These are phyloP conservation scores for Chalaropsis ovoidea DNA, from an alignment of 2,329 filamentous ascomycete genomes.

Conservation along the genomic window DNA sequence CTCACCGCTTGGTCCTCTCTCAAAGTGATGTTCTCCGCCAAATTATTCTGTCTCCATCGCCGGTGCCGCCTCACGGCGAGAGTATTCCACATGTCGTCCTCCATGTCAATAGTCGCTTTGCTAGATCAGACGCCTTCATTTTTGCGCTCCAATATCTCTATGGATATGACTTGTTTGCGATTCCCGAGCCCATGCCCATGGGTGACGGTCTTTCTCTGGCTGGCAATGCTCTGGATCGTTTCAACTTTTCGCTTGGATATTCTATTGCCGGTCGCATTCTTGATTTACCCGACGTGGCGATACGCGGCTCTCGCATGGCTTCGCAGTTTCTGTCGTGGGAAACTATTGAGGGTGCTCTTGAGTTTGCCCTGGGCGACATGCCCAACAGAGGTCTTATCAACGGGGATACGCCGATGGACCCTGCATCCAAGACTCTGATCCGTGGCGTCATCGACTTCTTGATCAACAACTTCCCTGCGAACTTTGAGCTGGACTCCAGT, in stretches of 20 bases:
- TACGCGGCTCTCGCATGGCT: conserved; percentile 51
- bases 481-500: conserved; percentile 49
- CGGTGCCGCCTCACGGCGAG: conserved; percentile 28
- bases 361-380: conserved; percentile 42
- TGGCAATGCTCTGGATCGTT: conserved; percentile 36
- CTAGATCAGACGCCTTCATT: conserved; percentile 48
- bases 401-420: conserved; percentile 35
- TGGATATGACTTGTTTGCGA: conserved; percentile 41
- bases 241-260: conserved; percentile 52
- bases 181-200: conserved; percentile 30
- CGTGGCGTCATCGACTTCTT: conserved; percentile 49
- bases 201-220: conserved; percentile 33
- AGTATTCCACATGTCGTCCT: conserved; percentile 36
- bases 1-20: conserved; percentile 47
- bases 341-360: conserved; percentile 50
- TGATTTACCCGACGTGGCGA: conserved; percentile 44
- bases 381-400: conserved; percentile 32
- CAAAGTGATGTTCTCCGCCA: conserved; percentile 38
- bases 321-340: conserved; percentile 50
- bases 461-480: conserved; percentile 47
- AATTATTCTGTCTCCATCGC: conserved; percentile 30
- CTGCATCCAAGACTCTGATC: conserved; percentile 46
- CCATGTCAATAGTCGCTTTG: conserved; percentile 42
- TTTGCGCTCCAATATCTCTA: conserved; percentile 50
- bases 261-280: conserved; percentile 53